Conservation (phyloP, 768 basidiomycete genomes). For the Xerocomus potaroensis region DNA sequence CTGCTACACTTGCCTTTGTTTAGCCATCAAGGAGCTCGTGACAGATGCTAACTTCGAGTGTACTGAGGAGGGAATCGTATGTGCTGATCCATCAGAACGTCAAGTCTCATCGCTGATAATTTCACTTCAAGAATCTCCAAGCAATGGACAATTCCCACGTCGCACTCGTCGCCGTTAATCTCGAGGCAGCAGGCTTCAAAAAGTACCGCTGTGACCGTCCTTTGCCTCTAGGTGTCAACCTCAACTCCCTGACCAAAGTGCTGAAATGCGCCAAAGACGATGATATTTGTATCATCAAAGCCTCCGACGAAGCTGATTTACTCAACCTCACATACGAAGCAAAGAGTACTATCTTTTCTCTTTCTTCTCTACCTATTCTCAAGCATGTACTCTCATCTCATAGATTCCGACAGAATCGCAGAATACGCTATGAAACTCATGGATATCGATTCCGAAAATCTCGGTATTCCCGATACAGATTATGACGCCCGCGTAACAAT, state of each 20-base stretch:
- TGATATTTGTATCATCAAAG: slow-evolving; percentile 87
- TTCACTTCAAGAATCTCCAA: slow-evolving; percentile 63
- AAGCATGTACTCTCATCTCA: background rate
- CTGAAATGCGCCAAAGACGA: slow-evolving; percentile 97
- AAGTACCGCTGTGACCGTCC: slow-evolving; percentile 92
- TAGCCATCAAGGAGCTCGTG: slow-evolving; percentile 97
- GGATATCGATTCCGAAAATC: slow-evolving; percentile 96
- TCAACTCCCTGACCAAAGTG: slow-evolving; percentile 88
- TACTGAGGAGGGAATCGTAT: slow-evolving; percentile 87
- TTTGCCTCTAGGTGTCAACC: slow-evolving; percentile 86
- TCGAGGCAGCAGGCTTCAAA: slow-evolving; percentile 76
- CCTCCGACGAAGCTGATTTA: slow-evolving; percentile 84
- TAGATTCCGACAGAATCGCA: slow-evolving; percentile 89
- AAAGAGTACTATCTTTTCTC: slow-evolving; percentile 48
- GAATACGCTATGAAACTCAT: slow-evolving; percentile 99
- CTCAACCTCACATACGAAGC: slow-evolving; percentile 89
- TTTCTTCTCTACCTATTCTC: background rate
- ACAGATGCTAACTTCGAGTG: slow-evolving; percentile 98
- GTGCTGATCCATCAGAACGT: slow-evolving; percentile 20
- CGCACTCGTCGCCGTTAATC: slow-evolving; percentile 86
- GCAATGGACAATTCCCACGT: slow-evolving; percentile 99
- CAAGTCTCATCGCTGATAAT: background rate
- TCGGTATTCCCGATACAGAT: slow-evolving; percentile 95
- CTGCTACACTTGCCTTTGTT: slow-evolving; percentile 5
- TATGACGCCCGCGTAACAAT: slow-evolving; percentile 93